Conservation (phyloP, 768 basidiomycete genomes). For the Mycena kentingensis region DNA sequence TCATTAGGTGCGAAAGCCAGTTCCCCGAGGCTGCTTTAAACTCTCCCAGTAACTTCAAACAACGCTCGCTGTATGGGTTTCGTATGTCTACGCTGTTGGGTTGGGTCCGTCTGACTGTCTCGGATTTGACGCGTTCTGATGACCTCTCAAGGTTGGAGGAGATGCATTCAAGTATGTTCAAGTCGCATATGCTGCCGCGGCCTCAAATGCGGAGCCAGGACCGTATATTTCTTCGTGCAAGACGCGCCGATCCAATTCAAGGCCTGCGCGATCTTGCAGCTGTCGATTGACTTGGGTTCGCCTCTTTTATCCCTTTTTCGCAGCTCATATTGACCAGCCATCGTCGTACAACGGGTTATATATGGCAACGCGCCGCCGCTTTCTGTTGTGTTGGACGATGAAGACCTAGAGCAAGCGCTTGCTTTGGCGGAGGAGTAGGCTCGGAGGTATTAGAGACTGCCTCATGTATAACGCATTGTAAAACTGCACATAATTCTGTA, state of each 20-base stretch:
- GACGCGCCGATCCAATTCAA: conserved; percentile 78
- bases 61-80: conserved; percentile 82
- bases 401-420: conserved; percentile 76
- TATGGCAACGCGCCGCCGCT: conserved; percentile 74
- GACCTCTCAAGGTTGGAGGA: too few relatives aligned
- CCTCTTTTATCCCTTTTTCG: neutral
- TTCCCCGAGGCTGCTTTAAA: neutral
- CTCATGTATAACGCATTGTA: neutral
- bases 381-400: conserved; percentile 50
- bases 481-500: neutral
- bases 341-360: conserved; percentile 69
- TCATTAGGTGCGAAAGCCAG: conserved; percentile 58
- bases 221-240: conserved; percentile 78
- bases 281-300: conserved; percentile 77
- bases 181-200: conserved; percentile 6
- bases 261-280: conserved; percentile 80
- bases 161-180: conserved; percentile 77
- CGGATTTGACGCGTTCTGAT: too few relatives aligned
- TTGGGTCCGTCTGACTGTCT: too few relatives aligned
- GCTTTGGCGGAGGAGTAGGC: conserved; percentile 61
- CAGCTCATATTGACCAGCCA: conserved; percentile 46
- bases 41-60: conserved; percentile 67
- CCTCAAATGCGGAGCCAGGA: conserved; percentile 45
- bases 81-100: conserved; percentile 79
- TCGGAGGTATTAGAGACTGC: neutral